phyloP scores from a whole-genome alignment of 2,329 filamentous ascomycete species.

The Penicillium nordicum region DNA sequence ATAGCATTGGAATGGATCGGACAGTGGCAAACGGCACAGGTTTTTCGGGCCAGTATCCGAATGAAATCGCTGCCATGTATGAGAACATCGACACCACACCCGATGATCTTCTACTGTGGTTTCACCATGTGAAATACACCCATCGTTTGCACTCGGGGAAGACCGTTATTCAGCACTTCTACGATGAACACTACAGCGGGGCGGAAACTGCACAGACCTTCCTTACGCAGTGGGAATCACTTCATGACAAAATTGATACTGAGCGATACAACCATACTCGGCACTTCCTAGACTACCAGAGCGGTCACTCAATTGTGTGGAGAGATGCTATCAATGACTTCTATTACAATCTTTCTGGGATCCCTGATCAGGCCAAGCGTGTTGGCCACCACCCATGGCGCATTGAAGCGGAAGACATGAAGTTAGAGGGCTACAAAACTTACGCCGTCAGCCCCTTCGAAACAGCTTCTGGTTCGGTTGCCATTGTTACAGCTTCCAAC shows the following conservation, averaged over 20 bases:
- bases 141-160: slow-evolving; percentile 60
- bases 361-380: slow-evolving; percentile 55
- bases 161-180: slow-evolving; percentile 66
- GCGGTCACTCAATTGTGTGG: slow-evolving; percentile 69
- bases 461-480: slow-evolving; percentile 54
- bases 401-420: slow-evolving; percentile 68
- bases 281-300: slow-evolving; percentile 61
- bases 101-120: slow-evolving; percentile 68
- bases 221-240: slow-evolving; percentile 49
- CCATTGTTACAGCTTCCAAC: slow-evolving; percentile 56
- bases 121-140: slow-evolving; percentile 69
- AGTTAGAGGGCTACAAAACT: slow-evolving; percentile 55
- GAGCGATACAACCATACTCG: slow-evolving; percentile 59
- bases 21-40: slow-evolving; percentile 66
- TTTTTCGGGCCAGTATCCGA: slow-evolving; percentile 63
- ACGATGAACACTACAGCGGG: slow-evolving; percentile 60
- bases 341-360: slow-evolving; percentile 60
- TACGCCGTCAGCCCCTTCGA: slow-evolving; percentile 58
- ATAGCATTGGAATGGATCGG: slow-evolving; percentile 66
- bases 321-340: slow-evolving; percentile 64
- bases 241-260: slow-evolving; percentile 56
- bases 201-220: slow-evolving; percentile 61
- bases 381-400: slow-evolving; percentile 62
- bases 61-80: slow-evolving; percentile 56
- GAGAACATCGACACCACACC: slow-evolving; percentile 63